Evolutionary conservation across 768 basidiomycete genomes (phyloP).

Genomic region (Xerocomus brunneocitrinus): DNA sequence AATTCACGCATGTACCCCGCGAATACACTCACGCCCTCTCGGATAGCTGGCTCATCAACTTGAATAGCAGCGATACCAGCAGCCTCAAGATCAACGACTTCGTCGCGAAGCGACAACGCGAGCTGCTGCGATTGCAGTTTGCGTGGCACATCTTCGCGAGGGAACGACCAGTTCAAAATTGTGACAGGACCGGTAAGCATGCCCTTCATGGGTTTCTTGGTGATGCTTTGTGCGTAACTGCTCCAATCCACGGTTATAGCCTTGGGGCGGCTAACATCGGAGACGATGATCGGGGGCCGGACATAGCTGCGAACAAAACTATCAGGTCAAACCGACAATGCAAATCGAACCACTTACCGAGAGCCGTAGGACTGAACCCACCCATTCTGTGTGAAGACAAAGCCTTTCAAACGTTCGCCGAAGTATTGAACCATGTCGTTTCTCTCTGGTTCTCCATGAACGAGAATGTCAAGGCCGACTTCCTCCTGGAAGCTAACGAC

Average conservation of each 20-base stretch:
- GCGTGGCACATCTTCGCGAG: conserved; percentile 93
- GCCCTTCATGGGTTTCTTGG: conserved; percentile 96
- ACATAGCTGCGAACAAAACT: conserved; percentile 60
- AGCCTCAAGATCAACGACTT: conserved; percentile 94
- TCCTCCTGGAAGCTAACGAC: conserved; percentile 97
- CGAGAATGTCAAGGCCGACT: conserved; percentile 92
- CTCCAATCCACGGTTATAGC: conserved; percentile 98
- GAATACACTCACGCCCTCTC: conserved; percentile 77
- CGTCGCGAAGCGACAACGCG: conserved; percentile 95
- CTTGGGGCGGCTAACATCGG: conserved; percentile 87
- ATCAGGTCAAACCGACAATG: conserved; percentile 9
- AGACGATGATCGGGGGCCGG: conserved; percentile 97
- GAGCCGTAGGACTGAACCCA: conserved; percentile 99
- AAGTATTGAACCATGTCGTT: conserved; percentile 99
- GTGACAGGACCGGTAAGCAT: conserved; percentile 99
- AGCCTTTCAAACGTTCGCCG: conserved; percentile 90
- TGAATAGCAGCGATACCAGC: conserved; percentile 97
- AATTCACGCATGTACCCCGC: neutral
- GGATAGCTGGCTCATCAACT: conserved; percentile 99
- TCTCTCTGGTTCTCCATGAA: conserved; percentile 98
- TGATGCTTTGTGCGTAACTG: conserved; percentile 91
- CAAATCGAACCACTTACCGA: conserved; percentile 49
- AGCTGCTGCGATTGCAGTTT: conserved; percentile 98
- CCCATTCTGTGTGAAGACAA: conserved; percentile 96
- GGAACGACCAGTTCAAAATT: conserved; percentile 99